A percentile compares a stretch with the other conserved stretches of the same genome.
Conservation (phyloP, 768 basidiomycete genomes). For the Boletus sensibilis region DNA sequence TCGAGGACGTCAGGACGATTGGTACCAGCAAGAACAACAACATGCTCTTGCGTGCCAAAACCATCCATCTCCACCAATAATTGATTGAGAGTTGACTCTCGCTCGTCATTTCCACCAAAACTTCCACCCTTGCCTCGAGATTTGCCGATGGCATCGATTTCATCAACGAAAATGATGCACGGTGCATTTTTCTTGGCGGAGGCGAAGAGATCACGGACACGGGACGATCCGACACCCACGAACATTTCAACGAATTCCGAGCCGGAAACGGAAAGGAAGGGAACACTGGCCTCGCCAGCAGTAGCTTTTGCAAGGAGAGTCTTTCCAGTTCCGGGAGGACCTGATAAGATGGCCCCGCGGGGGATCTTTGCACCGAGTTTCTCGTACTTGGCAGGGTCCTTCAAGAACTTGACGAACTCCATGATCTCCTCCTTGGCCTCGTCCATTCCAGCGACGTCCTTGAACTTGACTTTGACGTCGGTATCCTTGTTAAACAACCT, state of each 20-base stretch:
- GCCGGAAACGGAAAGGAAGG: constrained; percentile 97
- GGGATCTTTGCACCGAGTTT: constrained; percentile 97
- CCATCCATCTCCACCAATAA: constrained; percentile 99
- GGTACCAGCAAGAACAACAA: constrained; percentile 95
- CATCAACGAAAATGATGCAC: constrained; percentile 98
- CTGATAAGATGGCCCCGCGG: constrained; percentile 90
- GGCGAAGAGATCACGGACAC: constrained; percentile 96
- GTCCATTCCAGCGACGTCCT: constrained; percentile 99
- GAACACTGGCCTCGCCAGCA: constrained; percentile 95
- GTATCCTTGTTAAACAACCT: constrained; percentile 97
- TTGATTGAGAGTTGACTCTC: constrained; percentile 97
- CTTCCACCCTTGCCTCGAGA: constrained; percentile 74
- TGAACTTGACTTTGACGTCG: constrained; percentile 89
- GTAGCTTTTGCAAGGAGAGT: constrained; percentile 98
- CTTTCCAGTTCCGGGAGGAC: constrained; percentile 97
- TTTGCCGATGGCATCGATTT: constrained; percentile 99
- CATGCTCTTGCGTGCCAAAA: constrained; percentile 94
- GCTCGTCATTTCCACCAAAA: constrained; percentile 94
- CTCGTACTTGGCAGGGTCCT: constrained; percentile 92
- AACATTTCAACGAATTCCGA: constrained; percentile 99
- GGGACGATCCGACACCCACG: constrained; percentile 96
- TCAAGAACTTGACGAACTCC: constrained; percentile 99
- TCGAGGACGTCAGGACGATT: constrained; percentile 97
- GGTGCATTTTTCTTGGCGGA: constrained; percentile 98
- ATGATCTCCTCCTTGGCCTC: constrained; percentile 99